A percentile compares a stretch with the other conserved stretches of the same genome.
These are phyloP conservation scores for Aspergillus fumigatiaffinis DNA, from an alignment of 2,329 filamentous ascomycete genomes.

Conservation along the genomic window DNA sequence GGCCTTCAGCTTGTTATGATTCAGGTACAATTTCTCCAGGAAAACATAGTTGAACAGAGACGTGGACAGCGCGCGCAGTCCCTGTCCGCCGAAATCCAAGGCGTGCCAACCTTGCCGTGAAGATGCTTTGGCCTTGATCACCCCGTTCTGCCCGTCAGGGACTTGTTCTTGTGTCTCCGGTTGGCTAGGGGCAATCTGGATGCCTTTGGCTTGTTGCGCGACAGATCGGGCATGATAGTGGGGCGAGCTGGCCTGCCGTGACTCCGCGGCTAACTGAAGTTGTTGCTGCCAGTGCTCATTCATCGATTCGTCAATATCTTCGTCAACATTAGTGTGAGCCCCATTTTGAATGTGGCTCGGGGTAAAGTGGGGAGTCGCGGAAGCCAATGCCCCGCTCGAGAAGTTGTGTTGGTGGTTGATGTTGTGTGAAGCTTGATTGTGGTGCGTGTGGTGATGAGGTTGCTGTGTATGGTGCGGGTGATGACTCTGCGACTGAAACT, in stretches of 20 bases:
- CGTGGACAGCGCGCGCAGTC: slow-evolving; percentile 73
- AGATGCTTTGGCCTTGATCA: slow-evolving; percentile 55
- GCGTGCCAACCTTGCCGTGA: slow-evolving; percentile 82
- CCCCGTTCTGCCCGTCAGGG: slow-evolving; percentile 60
- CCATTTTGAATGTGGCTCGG: slow-evolving; percentile 58
- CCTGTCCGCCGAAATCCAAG: slow-evolving; percentile 94
- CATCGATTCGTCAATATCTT: slow-evolving; percentile 54
- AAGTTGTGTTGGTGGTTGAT: slow-evolving; percentile 50
- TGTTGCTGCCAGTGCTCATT: slow-evolving; percentile 84
- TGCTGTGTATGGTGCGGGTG: slow-evolving; percentile 43
- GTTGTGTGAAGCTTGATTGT: slow-evolving; percentile 40
- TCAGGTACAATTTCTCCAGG: slow-evolving; percentile 85
- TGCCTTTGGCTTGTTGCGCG: slow-evolving; percentile 45
- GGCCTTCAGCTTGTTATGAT: slow-evolving; percentile 80
- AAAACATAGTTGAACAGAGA: slow-evolving; percentile 85
- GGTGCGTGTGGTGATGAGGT: slow-evolving; percentile 41
- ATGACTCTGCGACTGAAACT: slow-evolving; percentile 45
- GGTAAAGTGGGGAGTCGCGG: slow-evolving; percentile 55
- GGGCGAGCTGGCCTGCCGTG: slow-evolving; percentile 63
- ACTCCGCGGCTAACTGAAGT: slow-evolving; percentile 72
- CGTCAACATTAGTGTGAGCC: slow-evolving; percentile 53
- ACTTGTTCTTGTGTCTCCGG: slow-evolving; percentile 46
- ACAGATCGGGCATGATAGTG: slow-evolving; percentile 62
- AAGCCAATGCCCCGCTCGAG: slow-evolving; percentile 44
- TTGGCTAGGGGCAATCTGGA: slow-evolving; percentile 46